Percentiles rank a stretch among this genome's conserved stretches.
These are phyloP conservation scores for Xylariales sp. DNA, from an alignment of 2,329 filamentous ascomycete genomes.

Conservation along the genomic window DNA sequence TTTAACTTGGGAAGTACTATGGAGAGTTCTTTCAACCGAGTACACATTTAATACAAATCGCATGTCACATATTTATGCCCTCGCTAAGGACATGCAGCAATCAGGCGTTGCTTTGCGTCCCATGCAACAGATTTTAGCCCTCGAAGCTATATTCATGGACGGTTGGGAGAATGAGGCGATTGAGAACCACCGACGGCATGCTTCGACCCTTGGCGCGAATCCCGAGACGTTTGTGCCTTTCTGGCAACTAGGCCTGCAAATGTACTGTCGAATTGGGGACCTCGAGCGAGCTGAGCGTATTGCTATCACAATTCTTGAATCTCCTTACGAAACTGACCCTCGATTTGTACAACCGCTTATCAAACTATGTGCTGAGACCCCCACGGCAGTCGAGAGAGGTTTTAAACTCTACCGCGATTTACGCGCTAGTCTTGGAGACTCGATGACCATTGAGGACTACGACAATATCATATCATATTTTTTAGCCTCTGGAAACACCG, in stretches of 20 bases:
- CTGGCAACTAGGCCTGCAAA: slow-evolving; percentile 74
- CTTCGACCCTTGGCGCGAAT: slow-evolving; percentile 62
- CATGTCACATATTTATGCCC: slow-evolving; percentile 68
- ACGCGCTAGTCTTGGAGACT: slow-evolving; percentile 67
- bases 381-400: slow-evolving; percentile 64
- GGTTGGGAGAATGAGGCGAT: slow-evolving; percentile 71
- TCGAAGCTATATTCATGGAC: slow-evolving; percentile 74
- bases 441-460: slow-evolving; percentile 79
- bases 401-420: slow-evolving; percentile 76
- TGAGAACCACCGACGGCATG: slow-evolving; percentile 71
- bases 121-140: slow-evolving; percentile 71
- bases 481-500: slow-evolving; percentile 71
- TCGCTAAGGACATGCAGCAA: slow-evolving; percentile 74
- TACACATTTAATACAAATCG: slow-evolving; percentile 63
- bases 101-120: slow-evolving; percentile 66
- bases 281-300: slow-evolving; percentile 68
- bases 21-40: slow-evolving; percentile 69
- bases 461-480: slow-evolving; percentile 79
- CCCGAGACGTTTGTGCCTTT: slow-evolving; percentile 63
- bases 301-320: slow-evolving; percentile 64
- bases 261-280: slow-evolving; percentile 69
- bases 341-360: slow-evolving; percentile 77
- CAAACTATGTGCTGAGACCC: slow-evolving; percentile 68
- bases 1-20: slow-evolving; percentile 73
- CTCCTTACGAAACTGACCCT: slow-evolving; percentile 59